Base-by-base conservation (phyloP, 2,329 filamentous ascomycete species). In the Botrytis fabae region DNA sequence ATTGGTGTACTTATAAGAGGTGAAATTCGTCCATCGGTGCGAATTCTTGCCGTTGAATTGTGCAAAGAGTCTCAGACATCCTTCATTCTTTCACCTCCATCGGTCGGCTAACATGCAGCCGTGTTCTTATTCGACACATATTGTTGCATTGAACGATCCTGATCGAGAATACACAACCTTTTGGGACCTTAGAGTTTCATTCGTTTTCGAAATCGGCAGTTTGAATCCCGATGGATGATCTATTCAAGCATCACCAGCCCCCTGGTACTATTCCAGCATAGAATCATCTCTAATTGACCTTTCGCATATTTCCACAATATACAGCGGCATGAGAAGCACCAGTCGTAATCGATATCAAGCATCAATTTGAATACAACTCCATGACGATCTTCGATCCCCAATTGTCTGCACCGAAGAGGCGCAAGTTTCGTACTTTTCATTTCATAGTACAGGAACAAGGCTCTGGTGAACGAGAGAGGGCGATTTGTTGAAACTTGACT, bases 381-480 rank as follows among this genome's bases (percentile, higher is more conserved):
- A 46, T 35, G 70, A 62, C n/a, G 70, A 71, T 71, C 46, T 59
- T 28, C 70, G 48, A 68, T 72, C 70, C 60, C 32, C n/a, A 69
- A 60, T 68, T 40, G 5, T 48, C 51, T 54, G 51, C 48, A 46
- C 54, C 62, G 12, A 54, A 4, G 40, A 46, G 48, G 61, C 10
- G 35, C 62, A 72, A 54, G 20, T 38, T 32, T 64, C 46, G 38
- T 32, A 42, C 59, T 12, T 42, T 25, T 51, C 59, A 64, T 22
- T 28, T 59, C 22, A 71, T 42, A 25, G 64, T n/a, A 51, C 12
- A 51, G 44, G 32, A 66, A 18, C 44, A 38, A 48, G 63, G 38
- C 9, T n/a, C 25, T 63, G n/a, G 16, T 64, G n/a, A 46, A 46
- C 9, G 40, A 18, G 46, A 66, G 38, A 35, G 38, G 64, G 35